Conservation (phyloP, 1,139 yeast species). For the Magnusiomyces paraingens region DNA sequence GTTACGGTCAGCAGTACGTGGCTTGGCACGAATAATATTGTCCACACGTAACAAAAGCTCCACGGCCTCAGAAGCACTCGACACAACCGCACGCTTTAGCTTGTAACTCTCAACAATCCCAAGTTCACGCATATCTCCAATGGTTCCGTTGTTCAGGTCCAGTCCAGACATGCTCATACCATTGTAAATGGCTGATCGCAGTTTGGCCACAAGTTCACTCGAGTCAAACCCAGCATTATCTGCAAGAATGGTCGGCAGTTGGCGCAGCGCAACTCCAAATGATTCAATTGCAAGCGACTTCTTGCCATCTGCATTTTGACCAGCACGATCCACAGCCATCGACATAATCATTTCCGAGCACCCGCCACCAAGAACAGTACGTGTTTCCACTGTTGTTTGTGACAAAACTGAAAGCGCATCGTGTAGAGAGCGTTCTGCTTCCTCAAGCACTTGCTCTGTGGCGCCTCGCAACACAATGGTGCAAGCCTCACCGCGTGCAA, state of each 20-base stretch:
- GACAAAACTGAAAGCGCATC: slow-evolving; percentile 94
- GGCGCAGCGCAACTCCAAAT: slow-evolving; percentile 89
- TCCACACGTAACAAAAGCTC: slow-evolving; percentile 93
- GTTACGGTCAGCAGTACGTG: slow-evolving; percentile 90
- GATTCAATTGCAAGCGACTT: slow-evolving; percentile 92
- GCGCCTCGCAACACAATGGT: slow-evolving; percentile 96
- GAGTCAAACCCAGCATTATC: slow-evolving; percentile 98
- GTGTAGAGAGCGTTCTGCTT: slow-evolving; percentile 94
- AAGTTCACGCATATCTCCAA: slow-evolving; percentile 90
- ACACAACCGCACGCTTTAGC: slow-evolving; percentile 89
- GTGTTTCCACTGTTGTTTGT: slow-evolving; percentile 91
- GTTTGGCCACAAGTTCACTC: slow-evolving; percentile 81
- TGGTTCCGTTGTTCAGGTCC: slow-evolving; percentile 72
- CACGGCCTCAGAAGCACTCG: slow-evolving; percentile 95
- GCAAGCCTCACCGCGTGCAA: slow-evolving; percentile 94
- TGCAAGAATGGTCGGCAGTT: slow-evolving; percentile 89
- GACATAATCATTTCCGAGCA: slow-evolving; percentile 98
- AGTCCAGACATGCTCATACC: slow-evolving; percentile 91
- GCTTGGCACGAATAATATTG: slow-evolving; percentile 92
- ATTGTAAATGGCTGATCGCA: slow-evolving; percentile 86
- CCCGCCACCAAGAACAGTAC: slow-evolving; percentile 96
- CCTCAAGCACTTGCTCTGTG: slow-evolving; percentile 91
- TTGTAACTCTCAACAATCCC: slow-evolving; percentile 92
- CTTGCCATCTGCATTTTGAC: slow-evolving; percentile 91
- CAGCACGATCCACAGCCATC: slow-evolving; percentile 91